Evolutionary conservation across 2,329 filamentous ascomycete species (phyloP).

Genomic region (Didymella arachidicola): DNA sequence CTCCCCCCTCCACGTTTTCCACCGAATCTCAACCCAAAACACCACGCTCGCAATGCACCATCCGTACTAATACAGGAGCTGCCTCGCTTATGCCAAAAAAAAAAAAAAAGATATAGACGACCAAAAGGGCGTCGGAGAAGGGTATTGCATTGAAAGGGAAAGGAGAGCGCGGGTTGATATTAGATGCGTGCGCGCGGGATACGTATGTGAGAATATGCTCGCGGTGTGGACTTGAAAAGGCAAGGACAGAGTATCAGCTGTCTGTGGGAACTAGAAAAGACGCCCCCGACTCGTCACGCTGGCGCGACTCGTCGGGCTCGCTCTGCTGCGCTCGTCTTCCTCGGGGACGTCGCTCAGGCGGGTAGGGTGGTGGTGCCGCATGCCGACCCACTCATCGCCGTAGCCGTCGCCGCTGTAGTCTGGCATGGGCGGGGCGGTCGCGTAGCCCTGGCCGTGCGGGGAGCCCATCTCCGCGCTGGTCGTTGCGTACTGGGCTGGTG

Average conservation of each 20-base stretch:
- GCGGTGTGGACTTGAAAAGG: not conserved
- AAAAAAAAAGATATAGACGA: constrained; percentile 9
- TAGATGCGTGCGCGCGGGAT: constrained; percentile 7
- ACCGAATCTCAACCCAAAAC: not conserved
- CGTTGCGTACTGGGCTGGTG: constrained; percentile 39
- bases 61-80: constrained; percentile 18
- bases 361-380: constrained; percentile 52
- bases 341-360: constrained; percentile 52
- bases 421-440: constrained; percentile 25
- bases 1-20: not conserved
- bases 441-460: constrained; percentile 30
- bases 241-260: too few species aligned
- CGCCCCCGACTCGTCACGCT: constrained; percentile 46
- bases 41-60: constrained; percentile 12
- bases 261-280: constrained; percentile 10
- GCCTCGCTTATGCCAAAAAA: constrained; percentile 13
- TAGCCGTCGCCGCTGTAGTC: constrained; percentile 52
- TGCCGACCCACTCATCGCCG: constrained; percentile 48
- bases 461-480: constrained; percentile 28
- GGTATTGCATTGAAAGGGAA: constrained; percentile 8
- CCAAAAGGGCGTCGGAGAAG: constrained; percentile 12
- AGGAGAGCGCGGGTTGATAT: constrained; percentile 10
- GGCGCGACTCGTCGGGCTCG: constrained; percentile 45
- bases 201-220: constrained; percentile 9
- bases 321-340: constrained; percentile 51